Conservation (phyloP, 495 filamentous ascomycete species). For the Coniosporium apollinis region DNA sequence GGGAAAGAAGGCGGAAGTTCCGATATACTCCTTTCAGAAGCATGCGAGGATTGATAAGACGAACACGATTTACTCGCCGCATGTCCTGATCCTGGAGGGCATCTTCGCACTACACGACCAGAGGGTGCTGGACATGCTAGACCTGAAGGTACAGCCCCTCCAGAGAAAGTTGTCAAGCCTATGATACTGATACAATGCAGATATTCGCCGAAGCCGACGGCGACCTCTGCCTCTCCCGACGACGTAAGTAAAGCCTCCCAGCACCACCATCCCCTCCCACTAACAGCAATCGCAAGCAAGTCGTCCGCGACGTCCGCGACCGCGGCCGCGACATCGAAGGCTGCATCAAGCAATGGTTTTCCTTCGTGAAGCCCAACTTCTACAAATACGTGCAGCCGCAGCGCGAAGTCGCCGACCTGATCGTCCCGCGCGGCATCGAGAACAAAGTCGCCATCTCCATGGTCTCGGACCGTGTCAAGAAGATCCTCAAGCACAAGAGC, state of each 20-base stretch:
- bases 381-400: conserved; percentile 83
- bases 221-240: conserved; percentile 80
- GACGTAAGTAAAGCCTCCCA: conserved; percentile 41
- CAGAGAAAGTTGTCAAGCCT: neutral
- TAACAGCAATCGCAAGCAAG: conserved; percentile 26
- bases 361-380: conserved; percentile 90
- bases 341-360: conserved; percentile 96
- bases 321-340: conserved; percentile 79
- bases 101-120: conserved; percentile 89
- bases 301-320: conserved; percentile 71
- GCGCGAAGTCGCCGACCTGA: conserved; percentile 74
- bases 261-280: conserved; percentile 4
- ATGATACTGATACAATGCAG: conserved; percentile 17
- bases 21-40: conserved; percentile 86
- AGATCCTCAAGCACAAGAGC: conserved; percentile 72
- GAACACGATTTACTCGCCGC: conserved; percentile 83
- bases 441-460: conserved; percentile 93
- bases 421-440: conserved; percentile 84
- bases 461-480: conserved; percentile 78
- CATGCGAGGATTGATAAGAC: conserved; percentile 68
- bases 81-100: conserved; percentile 87
- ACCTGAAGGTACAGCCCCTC: conserved; percentile 55
- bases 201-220: conserved; percentile 95
- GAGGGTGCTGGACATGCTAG: conserved; percentile 69
- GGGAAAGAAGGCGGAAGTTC: conserved; percentile 84